Conservation (phyloP, 805 yeast species). For the Candida multigemmis region DNA sequence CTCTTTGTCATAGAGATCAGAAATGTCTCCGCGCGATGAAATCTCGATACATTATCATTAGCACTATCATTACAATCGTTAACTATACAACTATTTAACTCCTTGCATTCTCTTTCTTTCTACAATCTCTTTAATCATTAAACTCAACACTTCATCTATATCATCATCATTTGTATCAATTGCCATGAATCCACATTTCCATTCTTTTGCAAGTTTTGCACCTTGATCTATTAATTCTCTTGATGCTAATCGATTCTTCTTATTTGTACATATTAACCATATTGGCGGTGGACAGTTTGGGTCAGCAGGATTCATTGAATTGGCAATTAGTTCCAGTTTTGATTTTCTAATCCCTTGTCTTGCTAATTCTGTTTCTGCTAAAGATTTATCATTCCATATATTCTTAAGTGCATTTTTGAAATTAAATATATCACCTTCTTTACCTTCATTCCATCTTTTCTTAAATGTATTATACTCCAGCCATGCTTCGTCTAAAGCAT, state of each 20-base stretch:
- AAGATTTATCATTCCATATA: slow-evolving; percentile 42
- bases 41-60: no score
- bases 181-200: slow-evolving; percentile 61
- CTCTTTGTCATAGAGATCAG: background rate
- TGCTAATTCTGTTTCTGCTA: slow-evolving; percentile 8
- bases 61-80: no score
- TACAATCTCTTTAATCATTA: slow-evolving; percentile 51
- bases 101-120: slow-evolving; percentile 36
- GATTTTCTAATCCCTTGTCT: slow-evolving; percentile 15
- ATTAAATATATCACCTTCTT: slow-evolving; percentile 61
- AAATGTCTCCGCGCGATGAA: no score
- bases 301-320: slow-evolving; percentile 23
- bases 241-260: slow-evolving; percentile 46
- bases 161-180: slow-evolving; percentile 45
- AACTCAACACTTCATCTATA: slow-evolving; percentile 48
- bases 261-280: slow-evolving; percentile 58
- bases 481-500: slow-evolving; percentile 67
- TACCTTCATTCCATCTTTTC: slow-evolving; percentile 50
- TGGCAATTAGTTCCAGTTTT: slow-evolving; percentile 10
- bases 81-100: background rate
- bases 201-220: slow-evolving; percentile 40
- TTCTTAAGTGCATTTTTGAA: slow-evolving; percentile 47
- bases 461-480: slow-evolving; percentile 50
- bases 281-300: slow-evolving; percentile 51
- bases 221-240: slow-evolving; percentile 56